Conservation (phyloP, 257 asterid genomes). For the Solanum medicagineum region DNA sequence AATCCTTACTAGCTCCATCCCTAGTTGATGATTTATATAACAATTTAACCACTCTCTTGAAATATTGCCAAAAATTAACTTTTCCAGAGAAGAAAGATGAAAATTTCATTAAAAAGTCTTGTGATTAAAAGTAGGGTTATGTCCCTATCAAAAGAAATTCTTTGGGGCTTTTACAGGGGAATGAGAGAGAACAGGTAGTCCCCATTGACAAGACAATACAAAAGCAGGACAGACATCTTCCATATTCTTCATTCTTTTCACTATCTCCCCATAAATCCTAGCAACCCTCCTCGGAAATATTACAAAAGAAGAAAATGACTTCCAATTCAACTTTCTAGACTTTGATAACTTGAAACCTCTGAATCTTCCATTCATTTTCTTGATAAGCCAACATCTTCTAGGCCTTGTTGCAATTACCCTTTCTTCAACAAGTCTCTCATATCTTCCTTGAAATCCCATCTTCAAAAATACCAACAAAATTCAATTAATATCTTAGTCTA, state of each 20-base stretch:
- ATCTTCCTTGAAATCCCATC: slow-evolving; percentile 14
- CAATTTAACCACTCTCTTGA: background rate
- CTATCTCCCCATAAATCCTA: slow-evolving; percentile 22
- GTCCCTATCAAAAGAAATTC: background rate
- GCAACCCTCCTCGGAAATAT: slow-evolving; percentile 47
- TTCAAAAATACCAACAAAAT: background rate
- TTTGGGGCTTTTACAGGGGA: background rate
- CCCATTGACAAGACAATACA: slow-evolving; percentile 54
- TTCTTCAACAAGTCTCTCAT: slow-evolving; percentile 34
- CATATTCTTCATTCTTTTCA: slow-evolving; percentile 27
- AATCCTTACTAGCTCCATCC: too few relatives aligned
- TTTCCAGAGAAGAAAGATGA: background rate
- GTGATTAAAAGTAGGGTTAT: background rate
- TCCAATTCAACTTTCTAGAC: slow-evolving; percentile 53
- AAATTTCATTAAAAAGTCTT: background rate
- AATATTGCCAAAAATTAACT: background rate
- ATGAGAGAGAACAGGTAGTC: slow-evolving; percentile 62
- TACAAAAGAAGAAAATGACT: slow-evolving; percentile 36
- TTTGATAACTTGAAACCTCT: slow-evolving; percentile 43
- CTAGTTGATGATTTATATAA: background rate
- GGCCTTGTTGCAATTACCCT: slow-evolving; percentile 15
- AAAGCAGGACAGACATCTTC: slow-evolving; percentile 40
- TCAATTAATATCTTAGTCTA: background rate
- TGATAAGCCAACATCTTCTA: slow-evolving; percentile 18
- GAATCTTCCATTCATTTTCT: slow-evolving; percentile 30